Evolutionary conservation across 257 asterid genomes (phyloP).

Genomic region (Sherardia arvensis): DNA sequence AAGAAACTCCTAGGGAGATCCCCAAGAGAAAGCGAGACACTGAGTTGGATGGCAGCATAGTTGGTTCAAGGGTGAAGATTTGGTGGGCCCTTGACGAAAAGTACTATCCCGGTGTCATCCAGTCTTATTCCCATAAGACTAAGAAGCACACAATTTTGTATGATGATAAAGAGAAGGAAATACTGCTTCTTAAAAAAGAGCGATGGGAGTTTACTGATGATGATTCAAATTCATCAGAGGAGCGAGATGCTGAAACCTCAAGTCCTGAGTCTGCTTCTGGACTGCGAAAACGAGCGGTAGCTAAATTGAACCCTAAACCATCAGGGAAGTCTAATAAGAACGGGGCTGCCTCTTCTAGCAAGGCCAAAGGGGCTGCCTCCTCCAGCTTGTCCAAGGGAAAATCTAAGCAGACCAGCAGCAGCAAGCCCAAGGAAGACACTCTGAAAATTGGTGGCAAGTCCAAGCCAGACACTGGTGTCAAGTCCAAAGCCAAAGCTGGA

Average conservation of each 20-base stretch:
- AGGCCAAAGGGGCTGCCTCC: constrained; percentile 10
- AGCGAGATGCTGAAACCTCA: constrained; percentile 41
- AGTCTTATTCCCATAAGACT: constrained; percentile 50
- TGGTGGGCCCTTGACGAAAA: constrained; percentile 76
- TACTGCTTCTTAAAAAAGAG: constrained; percentile 49
- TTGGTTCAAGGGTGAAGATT: constrained; percentile 72
- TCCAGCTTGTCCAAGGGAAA: constrained; percentile 34
- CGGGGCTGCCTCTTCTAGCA: neutral
- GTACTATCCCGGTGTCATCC: constrained; percentile 75
- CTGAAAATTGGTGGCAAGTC: constrained; percentile 27
- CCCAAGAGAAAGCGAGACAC: constrained; percentile 73
- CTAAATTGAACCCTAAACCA: neutral
- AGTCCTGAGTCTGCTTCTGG: constrained; percentile 52
- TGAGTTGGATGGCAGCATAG: constrained; percentile 42
- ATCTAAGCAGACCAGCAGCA: constrained; percentile 26
- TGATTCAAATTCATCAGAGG: constrained; percentile 36
- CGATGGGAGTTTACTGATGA: constrained; percentile 47
- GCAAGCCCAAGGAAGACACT: constrained; percentile 42
- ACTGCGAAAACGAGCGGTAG: neutral
- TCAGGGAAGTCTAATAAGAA: neutral
- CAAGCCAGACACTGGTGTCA: constrained; percentile 12
- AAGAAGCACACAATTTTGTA: constrained; percentile 72
- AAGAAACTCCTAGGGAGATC: constrained; percentile 39
- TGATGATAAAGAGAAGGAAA: constrained; percentile 71
- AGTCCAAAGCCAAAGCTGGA: neutral